Conservation (phyloP, 1,284 basidiomycete genomes). For the Sporisorium reilianum region DNA sequence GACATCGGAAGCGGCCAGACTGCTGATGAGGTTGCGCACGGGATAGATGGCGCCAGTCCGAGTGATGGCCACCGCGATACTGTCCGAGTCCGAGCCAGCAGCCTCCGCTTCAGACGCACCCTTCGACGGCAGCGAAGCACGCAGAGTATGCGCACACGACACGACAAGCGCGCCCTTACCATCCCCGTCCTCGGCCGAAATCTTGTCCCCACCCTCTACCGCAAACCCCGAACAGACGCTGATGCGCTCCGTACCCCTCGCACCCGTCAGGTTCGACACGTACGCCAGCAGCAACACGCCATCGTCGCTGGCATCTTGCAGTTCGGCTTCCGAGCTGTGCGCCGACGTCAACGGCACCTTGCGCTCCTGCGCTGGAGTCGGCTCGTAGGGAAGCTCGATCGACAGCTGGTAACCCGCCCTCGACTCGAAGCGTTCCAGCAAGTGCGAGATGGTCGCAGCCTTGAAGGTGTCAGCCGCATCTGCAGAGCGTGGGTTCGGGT, state of each 20-base stretch:
- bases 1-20: slow-evolving; percentile 76
- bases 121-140: slow-evolving; percentile 63
- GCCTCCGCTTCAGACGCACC: slow-evolving; percentile 48
- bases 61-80: slow-evolving; percentile 68
- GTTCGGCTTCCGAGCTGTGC: slow-evolving; percentile 46
- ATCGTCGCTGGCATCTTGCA: slow-evolving; percentile 66
- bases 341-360: slow-evolving; percentile 56
- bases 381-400: slow-evolving; percentile 65
- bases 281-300: slow-evolving; percentile 76
- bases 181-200: slow-evolving; percentile 54
- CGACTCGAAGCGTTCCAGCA: slow-evolving; percentile 38
- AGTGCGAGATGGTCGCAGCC: slow-evolving; percentile 22
- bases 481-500: slow-evolving; percentile 1
- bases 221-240: slow-evolving; percentile 77
- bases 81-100: slow-evolving; percentile 15
- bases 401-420: slow-evolving; percentile 54
- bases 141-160: slow-evolving; percentile 77
- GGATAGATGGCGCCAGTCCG: slow-evolving; percentile 71
- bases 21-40: slow-evolving; percentile 74
- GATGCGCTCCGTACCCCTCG: slow-evolving; percentile 72
- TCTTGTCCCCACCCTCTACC: slow-evolving; percentile 68
- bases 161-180: slow-evolving; percentile 72
- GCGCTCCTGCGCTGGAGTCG: slow-evolving; percentile 48
- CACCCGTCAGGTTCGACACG: slow-evolving; percentile 69
- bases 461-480: slow-evolving; percentile 21